Conservation (phyloP, 805 yeast species). For the Zygoascus bituminiphila region DNA sequence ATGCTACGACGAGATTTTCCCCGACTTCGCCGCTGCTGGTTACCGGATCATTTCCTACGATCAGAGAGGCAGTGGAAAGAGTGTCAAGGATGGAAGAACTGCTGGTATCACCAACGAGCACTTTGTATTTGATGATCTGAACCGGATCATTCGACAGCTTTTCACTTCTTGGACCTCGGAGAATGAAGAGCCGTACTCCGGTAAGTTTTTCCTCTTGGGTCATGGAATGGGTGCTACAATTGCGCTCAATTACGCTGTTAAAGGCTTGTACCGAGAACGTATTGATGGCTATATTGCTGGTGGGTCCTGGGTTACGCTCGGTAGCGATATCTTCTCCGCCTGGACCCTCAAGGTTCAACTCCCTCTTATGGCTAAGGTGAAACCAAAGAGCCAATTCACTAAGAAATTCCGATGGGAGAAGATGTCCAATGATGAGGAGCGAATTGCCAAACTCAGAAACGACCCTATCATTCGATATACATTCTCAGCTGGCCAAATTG, state of each 20-base stretch:
- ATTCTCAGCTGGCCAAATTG: slow-evolving; percentile 24
- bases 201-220: slow-evolving; percentile 28
- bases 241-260: slow-evolving; percentile 29
- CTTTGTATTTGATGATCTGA: slow-evolving; percentile 27
- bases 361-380: slow-evolving; percentile 21
- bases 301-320: slow-evolving; percentile 26
- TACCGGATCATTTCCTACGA: slow-evolving; percentile 31
- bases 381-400: slow-evolving; percentile 23
- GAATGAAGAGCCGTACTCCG: slow-evolving; percentile 13
- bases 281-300: slow-evolving; percentile 29
- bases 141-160: slow-evolving; percentile 21
- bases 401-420: slow-evolving; percentile 20
- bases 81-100: slow-evolving; percentile 23
- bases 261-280: slow-evolving; percentile 26
- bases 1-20: slow-evolving; percentile 26
- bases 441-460: slow-evolving; percentile 14
- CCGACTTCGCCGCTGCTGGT: slow-evolving; percentile 25
- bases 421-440: slow-evolving; percentile 24
- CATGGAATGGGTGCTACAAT: slow-evolving; percentile 36
- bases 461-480: slow-evolving; percentile 24
- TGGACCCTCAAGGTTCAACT: slow-evolving; percentile 17
- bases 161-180: slow-evolving; percentile 2
- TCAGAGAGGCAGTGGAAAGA: slow-evolving; percentile 34
- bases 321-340: not conserved
- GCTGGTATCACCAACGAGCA: slow-evolving; percentile 30